phyloP scores from a whole-genome alignment of 768 basidiomycete genomes.

The Auricularia heimuer region DNA sequence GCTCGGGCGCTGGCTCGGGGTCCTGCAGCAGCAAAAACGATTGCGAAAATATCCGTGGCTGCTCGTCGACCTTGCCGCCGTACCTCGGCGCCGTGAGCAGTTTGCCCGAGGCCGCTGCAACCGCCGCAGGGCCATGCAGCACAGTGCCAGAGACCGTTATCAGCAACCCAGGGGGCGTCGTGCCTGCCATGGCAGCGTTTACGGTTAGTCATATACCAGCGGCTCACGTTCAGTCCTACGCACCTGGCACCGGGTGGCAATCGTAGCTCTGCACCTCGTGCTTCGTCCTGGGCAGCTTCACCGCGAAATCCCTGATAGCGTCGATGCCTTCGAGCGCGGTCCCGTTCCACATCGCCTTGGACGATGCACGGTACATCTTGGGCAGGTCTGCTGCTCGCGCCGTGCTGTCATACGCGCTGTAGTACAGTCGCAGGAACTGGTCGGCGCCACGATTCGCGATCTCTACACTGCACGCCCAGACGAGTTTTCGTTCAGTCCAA shows the following conservation, averaged over 20 bases:
- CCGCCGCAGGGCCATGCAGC: constrained; percentile 11
- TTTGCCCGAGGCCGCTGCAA: constrained; percentile 29
- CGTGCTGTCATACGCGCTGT: constrained; percentile 69
- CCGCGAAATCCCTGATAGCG: constrained; percentile 54
- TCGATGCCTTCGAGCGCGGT: constrained; percentile 66
- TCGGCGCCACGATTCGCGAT: constrained; percentile 79
- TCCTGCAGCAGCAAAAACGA: constrained; percentile 59
- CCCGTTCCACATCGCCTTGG: constrained; percentile 80
- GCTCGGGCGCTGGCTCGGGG: background rate
- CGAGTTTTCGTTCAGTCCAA: background rate
- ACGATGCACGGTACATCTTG: constrained; percentile 68
- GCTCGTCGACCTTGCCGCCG: constrained; percentile 44
- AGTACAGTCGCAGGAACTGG: constrained; percentile 74
- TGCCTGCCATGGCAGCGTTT: constrained; percentile 33
- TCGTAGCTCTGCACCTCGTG: constrained; percentile 85
- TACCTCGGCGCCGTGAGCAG: constrained; percentile 24
- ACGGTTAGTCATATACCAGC: background rate
- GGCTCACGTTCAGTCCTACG: constrained; percentile 1
- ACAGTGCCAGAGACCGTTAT: constrained; percentile 76
- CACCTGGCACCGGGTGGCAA: constrained; percentile 83
- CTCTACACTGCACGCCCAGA: constrained; percentile 49
- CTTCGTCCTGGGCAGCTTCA: constrained; percentile 52
- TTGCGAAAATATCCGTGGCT: constrained; percentile 79
- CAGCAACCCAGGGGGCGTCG: constrained; percentile 67
- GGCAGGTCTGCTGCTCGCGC: constrained; percentile 69